A percentile compares a stretch with the other conserved stretches of the same genome.
Conservation (phyloP, 768 basidiomycete genomes). For the Serendipita vermifera region DNA sequence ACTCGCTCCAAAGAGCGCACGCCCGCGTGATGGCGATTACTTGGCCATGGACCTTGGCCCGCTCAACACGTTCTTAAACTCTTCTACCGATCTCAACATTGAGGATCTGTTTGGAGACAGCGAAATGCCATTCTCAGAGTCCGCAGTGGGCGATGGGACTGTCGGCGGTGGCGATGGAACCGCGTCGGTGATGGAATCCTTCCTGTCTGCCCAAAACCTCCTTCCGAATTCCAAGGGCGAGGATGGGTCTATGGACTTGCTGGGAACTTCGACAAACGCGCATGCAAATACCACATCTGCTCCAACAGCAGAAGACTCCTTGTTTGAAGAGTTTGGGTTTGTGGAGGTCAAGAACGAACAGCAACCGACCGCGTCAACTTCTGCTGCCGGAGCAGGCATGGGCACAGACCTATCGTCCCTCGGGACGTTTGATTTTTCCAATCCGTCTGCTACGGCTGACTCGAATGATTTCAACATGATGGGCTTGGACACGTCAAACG, state of each 20-base stretch:
- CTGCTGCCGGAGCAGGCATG: neutral
- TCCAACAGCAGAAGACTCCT: neutral
- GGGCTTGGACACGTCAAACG: neutral
- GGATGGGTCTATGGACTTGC: neutral
- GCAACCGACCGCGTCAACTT: neutral
- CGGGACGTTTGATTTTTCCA: neutral
- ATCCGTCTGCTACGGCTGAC: neutral
- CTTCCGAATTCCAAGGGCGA: neutral
- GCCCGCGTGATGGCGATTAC: neutral
- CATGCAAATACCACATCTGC: neutral
- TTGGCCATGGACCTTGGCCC: neutral
- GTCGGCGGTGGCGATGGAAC: too few species aligned
- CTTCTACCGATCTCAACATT: neutral
- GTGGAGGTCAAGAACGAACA: neutral
- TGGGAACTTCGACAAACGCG: too few species aligned
- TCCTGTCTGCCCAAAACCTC: neutral
- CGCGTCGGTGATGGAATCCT: neutral
- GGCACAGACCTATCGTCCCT: neutral
- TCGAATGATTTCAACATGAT: neutral
- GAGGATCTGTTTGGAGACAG: constrained; percentile 1
- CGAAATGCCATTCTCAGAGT: neutral
- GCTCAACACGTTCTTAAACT: neutral
- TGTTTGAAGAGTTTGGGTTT: constrained; percentile 4
- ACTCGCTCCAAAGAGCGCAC: neutral
- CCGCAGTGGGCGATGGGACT: neutral